phyloP scores from a whole-genome alignment of 331 rosid genomes.

The Telfairia occidentalis region DNA sequence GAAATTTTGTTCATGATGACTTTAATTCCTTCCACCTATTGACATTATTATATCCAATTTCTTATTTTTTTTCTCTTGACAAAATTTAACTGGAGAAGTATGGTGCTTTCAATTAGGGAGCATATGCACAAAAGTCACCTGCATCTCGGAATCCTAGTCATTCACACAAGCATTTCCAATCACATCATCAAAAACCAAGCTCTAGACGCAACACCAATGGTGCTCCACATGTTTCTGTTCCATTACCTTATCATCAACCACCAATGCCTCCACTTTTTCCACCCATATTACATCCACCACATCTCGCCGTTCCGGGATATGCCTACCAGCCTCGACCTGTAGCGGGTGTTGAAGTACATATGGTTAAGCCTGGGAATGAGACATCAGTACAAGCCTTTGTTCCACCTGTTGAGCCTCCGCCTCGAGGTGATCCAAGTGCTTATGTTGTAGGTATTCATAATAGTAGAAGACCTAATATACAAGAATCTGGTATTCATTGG shows the following conservation, averaged over 20 bases:
- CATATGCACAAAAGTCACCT: slow-evolving; percentile 38
- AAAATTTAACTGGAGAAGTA: background rate
- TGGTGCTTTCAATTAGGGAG: slow-evolving; percentile 28
- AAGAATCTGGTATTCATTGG: slow-evolving; percentile 50
- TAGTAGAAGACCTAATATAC: slow-evolving; percentile 63
- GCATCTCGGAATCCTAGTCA: slow-evolving; percentile 50
- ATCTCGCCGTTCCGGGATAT: slow-evolving; percentile 53
- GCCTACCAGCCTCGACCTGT: slow-evolving; percentile 50
- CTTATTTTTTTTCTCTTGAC: background rate
- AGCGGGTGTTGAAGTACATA: slow-evolving; percentile 48
- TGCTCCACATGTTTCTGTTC: slow-evolving; percentile 46
- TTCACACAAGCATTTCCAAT: slow-evolving; percentile 34
- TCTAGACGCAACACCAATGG: slow-evolving; percentile 43
- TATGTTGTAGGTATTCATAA: slow-evolving; percentile 36
- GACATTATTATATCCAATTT: background rate
- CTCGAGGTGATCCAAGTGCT: slow-evolving; percentile 52
- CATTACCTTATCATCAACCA: slow-evolving; percentile 50
- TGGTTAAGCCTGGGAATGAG: slow-evolving; percentile 46
- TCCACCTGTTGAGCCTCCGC: slow-evolving; percentile 47
- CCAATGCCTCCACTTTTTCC: slow-evolving; percentile 39
- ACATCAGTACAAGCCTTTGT: slow-evolving; percentile 41
- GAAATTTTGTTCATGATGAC: background rate
- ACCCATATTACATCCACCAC: slow-evolving; percentile 55
- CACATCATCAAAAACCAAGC: slow-evolving; percentile 51
- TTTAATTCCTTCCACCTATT: background rate